phyloP scores from a whole-genome alignment of 2,329 filamentous ascomycete species.

The Penicillium sclerotigenum region DNA sequence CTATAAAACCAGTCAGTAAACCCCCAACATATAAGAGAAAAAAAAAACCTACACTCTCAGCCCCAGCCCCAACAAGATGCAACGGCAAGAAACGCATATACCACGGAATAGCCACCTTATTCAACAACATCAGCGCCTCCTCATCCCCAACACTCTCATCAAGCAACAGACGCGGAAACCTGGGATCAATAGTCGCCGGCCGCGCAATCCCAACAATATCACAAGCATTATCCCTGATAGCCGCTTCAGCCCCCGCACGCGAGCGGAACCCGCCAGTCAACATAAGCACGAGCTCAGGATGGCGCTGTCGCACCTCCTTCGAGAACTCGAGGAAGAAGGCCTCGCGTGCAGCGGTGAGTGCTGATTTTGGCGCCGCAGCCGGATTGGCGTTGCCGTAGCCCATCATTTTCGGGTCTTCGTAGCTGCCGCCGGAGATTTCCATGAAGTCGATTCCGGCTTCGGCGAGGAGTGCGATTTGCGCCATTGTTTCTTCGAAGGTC shows the following conservation, averaged over 20 bases:
- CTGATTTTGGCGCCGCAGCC: slow-evolving; percentile 29
- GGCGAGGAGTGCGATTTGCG: slow-evolving; percentile 52
- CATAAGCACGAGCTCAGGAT: slow-evolving; percentile 50
- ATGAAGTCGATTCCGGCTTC: slow-evolving; percentile 59
- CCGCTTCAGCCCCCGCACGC: slow-evolving; percentile 49
- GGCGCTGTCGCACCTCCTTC: slow-evolving; percentile 46
- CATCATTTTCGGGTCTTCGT: slow-evolving; percentile 52
- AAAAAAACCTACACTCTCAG: slow-evolving; percentile 29
- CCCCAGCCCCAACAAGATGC: slow-evolving; percentile 29
- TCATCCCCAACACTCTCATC: slow-evolving; percentile 29
- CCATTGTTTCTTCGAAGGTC: slow-evolving; percentile 51
- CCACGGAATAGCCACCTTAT: slow-evolving; percentile 26
- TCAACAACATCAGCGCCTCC: slow-evolving; percentile 25
- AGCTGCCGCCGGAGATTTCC: slow-evolving; percentile 64
- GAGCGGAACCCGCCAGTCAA: slow-evolving; percentile 64
- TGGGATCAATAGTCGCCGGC: slow-evolving; percentile 46
- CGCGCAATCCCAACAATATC: slow-evolving; percentile 51
- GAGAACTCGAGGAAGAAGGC: slow-evolving; percentile 69
- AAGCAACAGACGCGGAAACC: slow-evolving; percentile 36
- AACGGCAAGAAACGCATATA: slow-evolving; percentile 23
- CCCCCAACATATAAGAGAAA: background rate
- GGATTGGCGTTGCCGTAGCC: slow-evolving; percentile 17
- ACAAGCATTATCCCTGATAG: slow-evolving; percentile 47
- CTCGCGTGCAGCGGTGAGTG: slow-evolving; percentile 55
- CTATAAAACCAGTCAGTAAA: slow-evolving; percentile 15